Base-by-base conservation (phyloP, 352 stramenopile genomes). In the Globisporangium cystogenes region DNA sequence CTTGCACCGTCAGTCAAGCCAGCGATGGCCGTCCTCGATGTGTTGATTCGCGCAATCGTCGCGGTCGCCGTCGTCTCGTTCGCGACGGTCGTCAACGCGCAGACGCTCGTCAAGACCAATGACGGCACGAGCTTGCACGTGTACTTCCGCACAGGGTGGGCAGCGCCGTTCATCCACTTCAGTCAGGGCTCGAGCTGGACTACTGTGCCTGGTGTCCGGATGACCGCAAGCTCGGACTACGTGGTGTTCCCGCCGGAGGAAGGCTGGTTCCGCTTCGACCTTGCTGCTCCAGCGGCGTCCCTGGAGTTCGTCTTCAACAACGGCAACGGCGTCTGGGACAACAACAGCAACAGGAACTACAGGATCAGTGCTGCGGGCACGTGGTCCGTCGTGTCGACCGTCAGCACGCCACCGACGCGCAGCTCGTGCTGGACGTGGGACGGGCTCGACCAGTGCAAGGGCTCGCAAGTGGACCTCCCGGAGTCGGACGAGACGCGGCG, bases 231-330 rank as follows among this genome's bases (percentile, higher is more conserved):
- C 45, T 63, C 53, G 7, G 59, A 70, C 49, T 39, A 21, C 5
- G 48, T 55, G 44, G 59, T 60, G 36, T 81, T 77, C 52, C 69
- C 70, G 18, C 15, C 63, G 8, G 55, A 48, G 4, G 62, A 65
- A 29, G 68, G 68, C 35, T 84, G 73, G 73, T 84, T 68, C 52
- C 44, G 60, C 16, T 73, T 69, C 31, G 58, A 55, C 37, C 35
- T 81, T 26, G 45, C 62, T 3, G 55, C 60, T 2, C 51, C 62
- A 4, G 51, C 55, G 0, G 57, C 58, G 0, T 31, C 21, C 14
- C 35, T 79, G 24, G 63, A 79, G 47, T 64, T 80, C 20, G 61
- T 64, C 0, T 80, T 80, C 51, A 78, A 76, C 39, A 62, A 79
- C 45, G 65, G 70, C 48, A 57, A 60, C n/a, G 60, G 61, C 10